Percentiles rank a stretch among this genome's conserved stretches.
Conservation (phyloP, 257 asterid species). For the Petunia secreta region DNA sequence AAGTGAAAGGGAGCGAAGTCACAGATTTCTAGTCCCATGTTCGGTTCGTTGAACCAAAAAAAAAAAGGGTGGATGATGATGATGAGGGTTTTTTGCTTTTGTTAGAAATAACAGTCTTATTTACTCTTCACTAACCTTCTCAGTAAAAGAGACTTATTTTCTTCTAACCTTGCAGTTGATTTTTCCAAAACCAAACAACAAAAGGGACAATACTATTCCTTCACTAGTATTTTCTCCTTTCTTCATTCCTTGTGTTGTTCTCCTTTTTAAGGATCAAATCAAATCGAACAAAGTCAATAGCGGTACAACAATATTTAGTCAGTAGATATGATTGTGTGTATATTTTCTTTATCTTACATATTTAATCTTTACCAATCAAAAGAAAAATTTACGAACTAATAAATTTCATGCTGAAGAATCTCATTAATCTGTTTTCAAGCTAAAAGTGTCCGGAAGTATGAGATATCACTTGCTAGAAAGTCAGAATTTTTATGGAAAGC, state of each 20-base stretch:
- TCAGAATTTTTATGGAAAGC: constrained; percentile 10
- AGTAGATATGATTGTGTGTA: background rate
- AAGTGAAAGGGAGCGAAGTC: background rate
- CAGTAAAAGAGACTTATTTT: background rate
- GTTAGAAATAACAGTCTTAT: background rate
- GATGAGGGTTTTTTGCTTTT: background rate
- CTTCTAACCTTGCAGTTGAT: background rate
- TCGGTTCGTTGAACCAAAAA: background rate
- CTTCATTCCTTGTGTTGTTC: background rate
- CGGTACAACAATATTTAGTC: background rate
- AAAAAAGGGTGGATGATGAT: background rate
- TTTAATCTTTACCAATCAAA: background rate
- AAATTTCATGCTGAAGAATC: background rate
- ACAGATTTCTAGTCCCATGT: background rate
- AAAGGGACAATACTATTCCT: background rate
- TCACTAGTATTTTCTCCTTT: background rate
- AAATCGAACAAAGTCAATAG: background rate
- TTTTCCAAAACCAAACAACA: background rate
- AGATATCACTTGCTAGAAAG: constrained; percentile 9
- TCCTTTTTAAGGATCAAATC: background rate
- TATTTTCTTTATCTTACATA: background rate
- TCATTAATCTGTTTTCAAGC: background rate
- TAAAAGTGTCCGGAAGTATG: constrained; percentile 7
- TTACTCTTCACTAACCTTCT: background rate
- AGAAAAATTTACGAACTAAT: background rate